A percentile compares a stretch with the other conserved stretches of the same genome.
These are phyloP conservation scores for Cucumis melo DNA, from an alignment of 306 rosid species.

Conservation along the genomic window DNA sequence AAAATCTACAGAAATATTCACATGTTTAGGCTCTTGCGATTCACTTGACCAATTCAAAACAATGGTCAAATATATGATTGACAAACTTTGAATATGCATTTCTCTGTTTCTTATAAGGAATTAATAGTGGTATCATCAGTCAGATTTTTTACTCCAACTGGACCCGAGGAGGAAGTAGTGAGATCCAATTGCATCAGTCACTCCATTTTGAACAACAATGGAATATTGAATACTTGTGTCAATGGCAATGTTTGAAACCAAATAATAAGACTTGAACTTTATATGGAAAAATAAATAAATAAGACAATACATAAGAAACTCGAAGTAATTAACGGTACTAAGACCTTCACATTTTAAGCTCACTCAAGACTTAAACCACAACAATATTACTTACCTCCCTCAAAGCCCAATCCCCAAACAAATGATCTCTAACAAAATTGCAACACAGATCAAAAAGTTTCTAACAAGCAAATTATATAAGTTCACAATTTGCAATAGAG, in stretches of 20 bases:
- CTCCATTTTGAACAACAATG: conserved; percentile 11
- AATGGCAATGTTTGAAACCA: background rate
- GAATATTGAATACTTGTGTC: conserved; percentile 10
- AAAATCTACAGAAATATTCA: too few species aligned
- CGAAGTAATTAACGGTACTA: background rate
- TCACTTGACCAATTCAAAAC: too few species aligned
- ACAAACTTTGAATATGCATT: too few species aligned
- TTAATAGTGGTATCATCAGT: conserved; percentile 16
- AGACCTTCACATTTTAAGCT: background rate
- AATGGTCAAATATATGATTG: too few species aligned
- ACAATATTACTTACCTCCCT: background rate
- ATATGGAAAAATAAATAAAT: background rate
- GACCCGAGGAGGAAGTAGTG: conserved; percentile 11
- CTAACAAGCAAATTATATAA: too few species aligned
- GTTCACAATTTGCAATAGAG: too few species aligned
- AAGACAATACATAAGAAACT: background rate
- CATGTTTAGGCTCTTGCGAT: too few species aligned
- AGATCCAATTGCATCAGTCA: conserved; percentile 6
- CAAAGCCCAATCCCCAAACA: background rate
- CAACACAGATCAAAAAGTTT: too few species aligned
- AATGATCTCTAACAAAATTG: background rate
- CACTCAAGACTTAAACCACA: too few species aligned
- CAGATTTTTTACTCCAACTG: conserved; percentile 13
- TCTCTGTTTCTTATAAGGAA: too few species aligned
- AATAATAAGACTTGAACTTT: background rate